phyloP scores from a whole-genome alignment of 306 rosid species.

The Dalbergia cultrata region DNA sequence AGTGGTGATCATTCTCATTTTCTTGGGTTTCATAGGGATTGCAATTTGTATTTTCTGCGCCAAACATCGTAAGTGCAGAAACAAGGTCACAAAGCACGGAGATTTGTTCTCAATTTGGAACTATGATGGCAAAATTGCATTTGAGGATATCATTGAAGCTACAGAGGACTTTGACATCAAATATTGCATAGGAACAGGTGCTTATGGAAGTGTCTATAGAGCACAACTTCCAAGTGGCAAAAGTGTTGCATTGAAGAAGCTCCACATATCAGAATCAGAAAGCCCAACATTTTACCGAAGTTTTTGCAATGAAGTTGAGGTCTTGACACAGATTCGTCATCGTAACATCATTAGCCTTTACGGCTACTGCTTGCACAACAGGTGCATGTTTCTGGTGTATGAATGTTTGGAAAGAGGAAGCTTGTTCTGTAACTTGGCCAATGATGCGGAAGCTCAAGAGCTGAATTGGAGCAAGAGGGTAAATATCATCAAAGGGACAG shows the following conservation, averaged over 20 bases:
- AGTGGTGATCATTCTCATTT: no score
- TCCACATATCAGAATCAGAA: slow-evolving; percentile 36
- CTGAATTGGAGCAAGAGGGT: slow-evolving; percentile 46
- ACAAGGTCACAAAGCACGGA: slow-evolving; percentile 7
- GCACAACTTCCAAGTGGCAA: slow-evolving; percentile 39
- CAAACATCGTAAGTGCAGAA: no score
- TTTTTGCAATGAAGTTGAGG: slow-evolving; percentile 21
- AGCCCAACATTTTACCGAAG: slow-evolving; percentile 30
- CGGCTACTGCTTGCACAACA: slow-evolving; percentile 34
- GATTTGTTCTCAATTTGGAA: slow-evolving; percentile 41
- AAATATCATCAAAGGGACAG: slow-evolving; percentile 46
- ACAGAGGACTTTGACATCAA: slow-evolving; percentile 35
- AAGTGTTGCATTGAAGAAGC: slow-evolving; percentile 39
- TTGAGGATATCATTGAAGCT: slow-evolving; percentile 39
- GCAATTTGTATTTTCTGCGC: no score
- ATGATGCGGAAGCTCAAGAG: slow-evolving; percentile 37
- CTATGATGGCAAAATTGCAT: slow-evolving; percentile 46
- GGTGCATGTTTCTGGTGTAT: slow-evolving; percentile 35
- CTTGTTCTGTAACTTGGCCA: neutral
- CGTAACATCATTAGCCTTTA: slow-evolving; percentile 17
- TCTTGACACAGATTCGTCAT: slow-evolving; percentile 33
- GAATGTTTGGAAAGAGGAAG: slow-evolving; percentile 50
- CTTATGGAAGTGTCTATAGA: slow-evolving; percentile 37
- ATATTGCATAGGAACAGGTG: slow-evolving; percentile 44
- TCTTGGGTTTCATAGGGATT: no score